Evolutionary conservation across 495 filamentous ascomycete genomes (phyloP).

Genomic region (Xylaria flabelliformis): DNA sequence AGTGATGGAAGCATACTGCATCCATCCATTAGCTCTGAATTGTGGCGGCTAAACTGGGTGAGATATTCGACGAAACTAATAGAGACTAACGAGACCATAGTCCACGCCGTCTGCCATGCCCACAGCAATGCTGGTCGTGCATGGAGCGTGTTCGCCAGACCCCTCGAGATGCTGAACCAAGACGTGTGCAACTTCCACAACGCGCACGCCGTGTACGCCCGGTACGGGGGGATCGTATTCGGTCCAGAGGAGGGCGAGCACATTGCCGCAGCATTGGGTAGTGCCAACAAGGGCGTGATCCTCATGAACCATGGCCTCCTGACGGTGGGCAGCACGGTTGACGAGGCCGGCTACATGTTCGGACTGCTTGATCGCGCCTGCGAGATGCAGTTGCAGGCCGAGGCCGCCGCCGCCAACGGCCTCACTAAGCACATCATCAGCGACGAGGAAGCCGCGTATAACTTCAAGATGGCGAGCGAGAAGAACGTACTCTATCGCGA

Average conservation of each 20-base stretch:
- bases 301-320: constrained; percentile 63
- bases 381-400: constrained; percentile 56
- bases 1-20: background rate
- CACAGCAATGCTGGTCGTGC: constrained; percentile 61
- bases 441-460: constrained; percentile 60
- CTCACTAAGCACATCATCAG: constrained; percentile 51
- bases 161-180: constrained; percentile 64
- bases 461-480: constrained; percentile 60
- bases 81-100: constrained; percentile 21
- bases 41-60: background rate
- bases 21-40: background rate
- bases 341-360: constrained; percentile 63
- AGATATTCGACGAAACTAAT: background rate
- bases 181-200: constrained; percentile 63
- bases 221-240: constrained; percentile 64
- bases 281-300: constrained; percentile 53
- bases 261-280: constrained; percentile 57
- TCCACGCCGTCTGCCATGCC: constrained; percentile 62
- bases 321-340: constrained; percentile 59
- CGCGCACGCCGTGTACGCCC: constrained; percentile 57
- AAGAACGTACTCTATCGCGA: constrained; percentile 51
- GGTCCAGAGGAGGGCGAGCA: constrained; percentile 56
- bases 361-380: constrained; percentile 58
- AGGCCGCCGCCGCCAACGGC: constrained; percentile 53
- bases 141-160: constrained; percentile 58